Evolutionary conservation across 305 asterid species (phyloP).

Genomic region (Plantago rigida): DNA sequence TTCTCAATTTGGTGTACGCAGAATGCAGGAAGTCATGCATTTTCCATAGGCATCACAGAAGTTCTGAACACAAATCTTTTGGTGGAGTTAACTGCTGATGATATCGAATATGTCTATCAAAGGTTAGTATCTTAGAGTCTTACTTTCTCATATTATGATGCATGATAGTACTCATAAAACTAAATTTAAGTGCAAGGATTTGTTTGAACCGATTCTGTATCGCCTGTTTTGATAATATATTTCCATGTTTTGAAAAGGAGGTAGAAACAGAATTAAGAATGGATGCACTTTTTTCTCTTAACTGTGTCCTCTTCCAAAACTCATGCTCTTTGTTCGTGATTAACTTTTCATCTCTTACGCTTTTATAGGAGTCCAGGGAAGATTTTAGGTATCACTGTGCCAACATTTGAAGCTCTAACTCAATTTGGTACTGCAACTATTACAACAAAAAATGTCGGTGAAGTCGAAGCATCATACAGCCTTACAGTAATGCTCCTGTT

Average conservation of each 20-base stretch:
- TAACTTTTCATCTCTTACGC: not conserved
- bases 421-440: constrained; percentile 81
- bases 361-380: constrained; percentile 80
- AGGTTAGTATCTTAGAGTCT: constrained; percentile 33
- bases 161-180: no score
- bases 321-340: not conserved
- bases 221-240: no score
- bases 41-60: constrained; percentile 86
- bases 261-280: no score
- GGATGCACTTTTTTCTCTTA: no score
- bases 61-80: constrained; percentile 78
- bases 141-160: no score
- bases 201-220: no score
- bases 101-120: constrained; percentile 82
- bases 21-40: constrained; percentile 73
- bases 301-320: no score
- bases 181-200: no score
- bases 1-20: constrained; percentile 31
- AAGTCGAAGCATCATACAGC: constrained; percentile 94
- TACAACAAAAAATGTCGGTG: constrained; percentile 74
- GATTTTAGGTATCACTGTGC: constrained; percentile 62
- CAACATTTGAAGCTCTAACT: constrained; percentile 86
- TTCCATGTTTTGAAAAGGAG: no score
- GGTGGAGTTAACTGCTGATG: constrained; percentile 89
- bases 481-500: constrained; percentile 56